Evolutionary conservation across 2,329 filamentous ascomycete species (phyloP).

Genomic region (Corinectria fuckeliana): DNA sequence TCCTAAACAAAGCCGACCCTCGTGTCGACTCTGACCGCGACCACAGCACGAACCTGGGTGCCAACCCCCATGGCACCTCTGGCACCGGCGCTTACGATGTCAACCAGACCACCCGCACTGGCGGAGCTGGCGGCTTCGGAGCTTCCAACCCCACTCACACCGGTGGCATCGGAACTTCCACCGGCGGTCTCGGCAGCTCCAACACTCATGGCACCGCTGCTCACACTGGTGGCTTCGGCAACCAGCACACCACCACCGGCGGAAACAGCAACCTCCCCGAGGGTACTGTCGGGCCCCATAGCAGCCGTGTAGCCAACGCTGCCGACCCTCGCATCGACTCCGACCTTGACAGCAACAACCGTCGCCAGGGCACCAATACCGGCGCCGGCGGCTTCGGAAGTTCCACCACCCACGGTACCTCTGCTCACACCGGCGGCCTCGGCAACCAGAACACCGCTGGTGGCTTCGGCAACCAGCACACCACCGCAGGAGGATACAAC

Average conservation of each 20-base stretch:
- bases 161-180: conserved; percentile 8
- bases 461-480: conserved; percentile 4
- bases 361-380: conserved; percentile 25
- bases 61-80: conserved; percentile 42
- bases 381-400: conserved; percentile 19
- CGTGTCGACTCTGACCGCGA: conserved; percentile 61
- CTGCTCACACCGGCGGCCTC: conserved; percentile 39
- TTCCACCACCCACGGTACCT: conserved; percentile 28
- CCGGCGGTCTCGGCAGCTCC: conserved; percentile 44
- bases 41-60: conserved; percentile 41
- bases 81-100: conserved; percentile 42
- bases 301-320: conserved; percentile 55
- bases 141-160: conserved; percentile 26
- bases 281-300: conserved; percentile 51
- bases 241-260: conserved; percentile 13
- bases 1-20: conserved; percentile 59
- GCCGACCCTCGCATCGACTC: conserved; percentile 60
- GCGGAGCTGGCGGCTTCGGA: conserved; percentile 29
- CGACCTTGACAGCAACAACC: conserved; percentile 51
- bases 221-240: conserved; percentile 9
- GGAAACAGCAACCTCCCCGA: conserved; percentile 26
- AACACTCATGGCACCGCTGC: neutral
- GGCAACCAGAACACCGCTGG: conserved; percentile 34
- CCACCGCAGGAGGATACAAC: conserved; percentile 15
- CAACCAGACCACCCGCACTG: conserved; percentile 44